Percentiles rank a stretch among this genome's conserved stretches.
Conservation (phyloP, 192 early-diverging fungal genomes). For the Rhizophagus clarus region DNA sequence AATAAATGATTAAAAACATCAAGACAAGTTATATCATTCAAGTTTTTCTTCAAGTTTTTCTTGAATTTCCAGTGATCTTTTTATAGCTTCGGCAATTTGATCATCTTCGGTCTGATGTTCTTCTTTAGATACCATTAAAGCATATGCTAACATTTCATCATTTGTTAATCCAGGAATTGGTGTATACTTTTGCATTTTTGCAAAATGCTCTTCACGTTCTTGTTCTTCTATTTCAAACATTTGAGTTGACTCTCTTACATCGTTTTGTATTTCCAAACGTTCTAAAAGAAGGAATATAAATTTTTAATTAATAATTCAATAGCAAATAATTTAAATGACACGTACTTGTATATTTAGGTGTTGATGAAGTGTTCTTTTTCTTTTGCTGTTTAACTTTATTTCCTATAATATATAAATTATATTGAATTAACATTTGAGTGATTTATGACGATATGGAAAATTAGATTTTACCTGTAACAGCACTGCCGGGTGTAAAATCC, state of each 20-base stretch:
- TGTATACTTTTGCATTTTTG: background rate
- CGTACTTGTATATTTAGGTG: conserved; percentile 6
- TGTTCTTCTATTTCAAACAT: background rate
- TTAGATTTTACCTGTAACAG: background rate
- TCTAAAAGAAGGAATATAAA: background rate
- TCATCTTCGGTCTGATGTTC: background rate
- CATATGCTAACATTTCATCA: conserved; percentile 16
- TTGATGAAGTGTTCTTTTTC: background rate
- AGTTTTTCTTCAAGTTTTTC: no score
- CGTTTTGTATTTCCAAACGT: conserved; percentile 3
- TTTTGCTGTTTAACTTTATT: background rate
- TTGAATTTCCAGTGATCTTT: background rate
- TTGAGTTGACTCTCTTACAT: conserved; percentile 5
- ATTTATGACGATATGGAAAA: background rate
- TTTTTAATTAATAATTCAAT: background rate
- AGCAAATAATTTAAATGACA: background rate
- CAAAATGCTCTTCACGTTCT: background rate
- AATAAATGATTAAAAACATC: no score
- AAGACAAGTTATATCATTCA: background rate
- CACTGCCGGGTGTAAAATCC: background rate
- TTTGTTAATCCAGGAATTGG: conserved; percentile 2
- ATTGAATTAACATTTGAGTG: background rate
- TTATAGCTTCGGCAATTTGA: background rate
- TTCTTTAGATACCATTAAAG: conserved; percentile 13
- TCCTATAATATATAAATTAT: background rate